Evolutionary conservation across 169 alveolate species (phyloP).

Genomic region (Perkinsus marinus): DNA sequence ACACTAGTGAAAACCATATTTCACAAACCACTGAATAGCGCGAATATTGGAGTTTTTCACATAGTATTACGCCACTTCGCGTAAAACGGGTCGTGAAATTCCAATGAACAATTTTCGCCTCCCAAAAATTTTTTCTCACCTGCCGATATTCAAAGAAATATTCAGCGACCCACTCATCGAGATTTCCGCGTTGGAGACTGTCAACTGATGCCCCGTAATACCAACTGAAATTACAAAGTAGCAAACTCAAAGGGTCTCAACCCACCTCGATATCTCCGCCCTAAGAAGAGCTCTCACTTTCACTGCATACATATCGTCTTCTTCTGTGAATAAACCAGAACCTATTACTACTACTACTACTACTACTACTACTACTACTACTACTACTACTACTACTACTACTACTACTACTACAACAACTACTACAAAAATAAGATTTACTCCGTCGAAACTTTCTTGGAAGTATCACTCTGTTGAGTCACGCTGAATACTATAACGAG

Average conservation of each 20-base stretch:
- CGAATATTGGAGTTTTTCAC: neutral
- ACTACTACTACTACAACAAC: too few relatives aligned
- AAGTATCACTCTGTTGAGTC: too few relatives aligned
- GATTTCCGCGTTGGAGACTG: neutral
- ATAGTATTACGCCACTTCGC: too few relatives aligned
- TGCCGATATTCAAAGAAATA: neutral
- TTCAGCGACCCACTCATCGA: neutral
- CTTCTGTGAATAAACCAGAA: neutral
- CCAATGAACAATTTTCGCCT: too few relatives aligned
- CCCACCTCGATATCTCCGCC: neutral
- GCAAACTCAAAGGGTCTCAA: too few relatives aligned
- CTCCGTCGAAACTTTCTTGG: too few relatives aligned
- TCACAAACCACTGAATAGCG: neutral
- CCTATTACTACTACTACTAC: neutral
- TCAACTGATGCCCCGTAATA: neutral
- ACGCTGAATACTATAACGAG: too few relatives aligned
- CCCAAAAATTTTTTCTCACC: neutral
- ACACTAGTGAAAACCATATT: too few relatives aligned
- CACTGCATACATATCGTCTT: neutral
- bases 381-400: too few relatives aligned
- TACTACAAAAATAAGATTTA: too few relatives aligned
- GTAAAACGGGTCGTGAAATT: too few relatives aligned
- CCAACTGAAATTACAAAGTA: neutral
- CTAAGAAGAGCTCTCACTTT: neutral
- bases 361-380: too few relatives aligned